Evolutionary conservation across 2,329 filamentous ascomycete genomes (phyloP).

Genomic region (Curvularia sp.): DNA sequence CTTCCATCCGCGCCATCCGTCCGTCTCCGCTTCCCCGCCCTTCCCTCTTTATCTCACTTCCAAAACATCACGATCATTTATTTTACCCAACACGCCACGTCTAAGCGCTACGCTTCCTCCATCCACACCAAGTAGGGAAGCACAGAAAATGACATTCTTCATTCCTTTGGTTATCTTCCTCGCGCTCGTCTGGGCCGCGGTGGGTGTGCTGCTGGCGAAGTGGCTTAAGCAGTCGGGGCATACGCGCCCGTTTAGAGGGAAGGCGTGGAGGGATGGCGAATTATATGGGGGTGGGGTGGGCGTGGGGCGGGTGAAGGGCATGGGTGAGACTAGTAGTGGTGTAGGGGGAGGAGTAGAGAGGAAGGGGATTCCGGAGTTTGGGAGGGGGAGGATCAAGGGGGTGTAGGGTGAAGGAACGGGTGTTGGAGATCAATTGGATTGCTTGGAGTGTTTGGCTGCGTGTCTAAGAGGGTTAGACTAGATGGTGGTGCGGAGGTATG

Average conservation of each 20-base stretch:
- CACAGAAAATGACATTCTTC: conserved; percentile 13
- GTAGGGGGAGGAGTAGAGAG: conserved; percentile 2
- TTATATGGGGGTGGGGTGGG: conserved; percentile 20
- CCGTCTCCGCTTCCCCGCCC: not conserved
- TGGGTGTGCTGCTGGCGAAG: conserved; percentile 27
- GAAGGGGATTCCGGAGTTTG: conserved; percentile 18
- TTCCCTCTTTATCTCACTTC: not conserved
- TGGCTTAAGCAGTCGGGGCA: conserved; percentile 31
- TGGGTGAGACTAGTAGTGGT: not conserved
- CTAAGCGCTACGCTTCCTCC: no score
- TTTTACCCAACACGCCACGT: no score
- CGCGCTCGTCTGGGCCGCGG: conserved; percentile 24
- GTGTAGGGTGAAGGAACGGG: conserved; percentile 10
- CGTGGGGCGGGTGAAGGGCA: conserved; percentile 13
- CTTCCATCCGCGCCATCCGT: no score
- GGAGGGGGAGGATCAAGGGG: conserved; percentile 28
- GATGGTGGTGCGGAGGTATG: no score
- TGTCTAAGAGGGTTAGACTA: no score
- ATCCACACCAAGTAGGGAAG: no score
- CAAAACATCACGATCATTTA: no score
- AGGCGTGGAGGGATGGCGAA: conserved; percentile 12
- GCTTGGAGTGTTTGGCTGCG: not conserved
- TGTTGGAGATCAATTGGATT: not conserved
- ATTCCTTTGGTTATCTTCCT: conserved; percentile 26
- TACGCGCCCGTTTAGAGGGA: conserved; percentile 22